These are phyloP conservation scores for Pyricularia grisea DNA, from an alignment of 2,329 filamentous ascomycete species.

Conservation along the genomic window DNA sequence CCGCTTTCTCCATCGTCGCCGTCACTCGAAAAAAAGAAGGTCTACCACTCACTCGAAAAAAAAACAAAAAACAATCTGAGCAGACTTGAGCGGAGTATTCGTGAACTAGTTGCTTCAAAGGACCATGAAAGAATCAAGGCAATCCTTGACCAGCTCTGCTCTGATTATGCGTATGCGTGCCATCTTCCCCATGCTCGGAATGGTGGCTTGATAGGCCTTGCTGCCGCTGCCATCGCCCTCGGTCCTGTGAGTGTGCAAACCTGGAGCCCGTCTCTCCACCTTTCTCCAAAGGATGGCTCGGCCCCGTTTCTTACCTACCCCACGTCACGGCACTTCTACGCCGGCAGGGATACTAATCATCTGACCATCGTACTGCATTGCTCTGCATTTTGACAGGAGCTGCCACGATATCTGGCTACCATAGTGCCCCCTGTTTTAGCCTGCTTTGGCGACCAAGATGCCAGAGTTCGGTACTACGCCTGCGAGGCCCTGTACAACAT, in stretches of 20 bases:
- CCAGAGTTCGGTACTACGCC: constrained; percentile 91
- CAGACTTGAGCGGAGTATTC: constrained; percentile 84
- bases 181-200: constrained; percentile 95
- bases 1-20: not conserved
- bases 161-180: constrained; percentile 95
- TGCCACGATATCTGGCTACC: constrained; percentile 82
- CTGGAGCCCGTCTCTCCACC: not conserved
- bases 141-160: constrained; percentile 92
- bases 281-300: not conserved
- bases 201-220: constrained; percentile 89
- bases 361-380: not conserved
- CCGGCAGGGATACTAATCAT: not conserved
- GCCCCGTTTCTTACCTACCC: not conserved
- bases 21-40: not conserved
- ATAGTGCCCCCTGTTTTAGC: constrained; percentile 95
- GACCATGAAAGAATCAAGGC: constrained; percentile 75
- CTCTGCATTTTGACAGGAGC: constrained; percentile 48
- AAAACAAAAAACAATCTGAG: constrained; percentile 2
- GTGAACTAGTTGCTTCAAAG: constrained; percentile 66
- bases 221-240: constrained; percentile 89
- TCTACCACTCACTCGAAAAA: not conserved
- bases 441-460: constrained; percentile 97
- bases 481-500: constrained; percentile 99
- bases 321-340: not conserved
- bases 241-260: constrained; percentile 59